Evolutionary conservation across 1,284 basidiomycete genomes (phyloP).

Genomic region (Ustanciosporium gigantosporum): DNA sequence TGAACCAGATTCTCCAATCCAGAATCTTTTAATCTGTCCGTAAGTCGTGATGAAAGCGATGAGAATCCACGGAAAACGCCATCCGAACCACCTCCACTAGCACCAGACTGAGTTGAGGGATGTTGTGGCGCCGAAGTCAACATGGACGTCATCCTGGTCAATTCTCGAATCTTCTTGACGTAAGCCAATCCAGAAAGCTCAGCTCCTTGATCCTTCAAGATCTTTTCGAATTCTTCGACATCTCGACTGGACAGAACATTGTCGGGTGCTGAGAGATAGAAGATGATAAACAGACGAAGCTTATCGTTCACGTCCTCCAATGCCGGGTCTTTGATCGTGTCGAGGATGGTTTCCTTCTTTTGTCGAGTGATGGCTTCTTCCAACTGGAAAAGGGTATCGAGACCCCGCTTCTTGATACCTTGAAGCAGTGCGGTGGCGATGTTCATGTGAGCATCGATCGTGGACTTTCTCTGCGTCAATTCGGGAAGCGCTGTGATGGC

Average conservation of each 20-base stretch:
- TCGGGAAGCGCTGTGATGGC: slow-evolving; percentile 98
- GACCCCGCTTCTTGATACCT: slow-evolving; percentile 89
- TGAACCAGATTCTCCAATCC: slow-evolving; percentile 91
- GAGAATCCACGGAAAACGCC: slow-evolving; percentile 90
- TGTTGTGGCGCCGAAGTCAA: slow-evolving; percentile 76
- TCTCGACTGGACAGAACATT: slow-evolving; percentile 78
- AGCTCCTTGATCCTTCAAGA: slow-evolving; percentile 63
- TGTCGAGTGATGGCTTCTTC: slow-evolving; percentile 78
- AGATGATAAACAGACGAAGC: slow-evolving; percentile 88
- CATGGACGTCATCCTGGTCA: slow-evolving; percentile 94
- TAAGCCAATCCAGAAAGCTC: slow-evolving; percentile 90
- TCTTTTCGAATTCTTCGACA: slow-evolving; percentile 74
- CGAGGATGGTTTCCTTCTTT: slow-evolving; percentile 73
- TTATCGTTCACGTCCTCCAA: slow-evolving; percentile 69
- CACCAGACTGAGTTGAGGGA: slow-evolving; percentile 22
- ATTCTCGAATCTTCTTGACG: slow-evolving; percentile 86
- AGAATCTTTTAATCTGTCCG: slow-evolving; percentile 89
- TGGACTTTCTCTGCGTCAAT: slow-evolving; percentile 91
- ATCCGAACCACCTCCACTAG: slow-evolving; percentile 61
- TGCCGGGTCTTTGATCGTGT: slow-evolving; percentile 68
- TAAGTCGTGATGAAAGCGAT: slow-evolving; percentile 69
- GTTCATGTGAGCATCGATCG: slow-evolving; percentile 98
- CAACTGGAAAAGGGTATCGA: slow-evolving; percentile 94
- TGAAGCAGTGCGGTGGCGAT: slow-evolving; percentile 94
- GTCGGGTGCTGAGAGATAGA: slow-evolving; percentile 84